Percentiles rank a stretch among this genome's conserved stretches.
Evolutionary conservation across 2,329 filamentous ascomycete species (phyloP).

Genomic region (Davidsoniella australis): DNA sequence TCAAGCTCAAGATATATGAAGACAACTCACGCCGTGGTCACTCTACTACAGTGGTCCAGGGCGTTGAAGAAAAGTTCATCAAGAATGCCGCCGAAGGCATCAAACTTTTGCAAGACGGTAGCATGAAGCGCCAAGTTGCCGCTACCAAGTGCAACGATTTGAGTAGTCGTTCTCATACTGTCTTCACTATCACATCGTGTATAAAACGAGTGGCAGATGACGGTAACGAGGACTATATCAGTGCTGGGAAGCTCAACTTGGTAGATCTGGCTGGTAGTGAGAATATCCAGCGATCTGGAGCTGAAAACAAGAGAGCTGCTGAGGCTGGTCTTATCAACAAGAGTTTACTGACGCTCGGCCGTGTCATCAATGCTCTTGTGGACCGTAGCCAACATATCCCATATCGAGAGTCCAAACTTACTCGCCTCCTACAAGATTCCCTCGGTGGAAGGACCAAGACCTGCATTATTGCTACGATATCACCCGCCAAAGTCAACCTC

Average conservation of each 20-base stretch:
- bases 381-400: constrained; percentile 84
- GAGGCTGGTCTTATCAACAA: constrained; percentile 98
- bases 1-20: constrained; percentile 90
- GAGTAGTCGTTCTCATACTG: constrained; percentile 89
- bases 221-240: constrained; percentile 78
- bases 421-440: constrained; percentile 85
- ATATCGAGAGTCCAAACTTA: constrained; percentile 85
- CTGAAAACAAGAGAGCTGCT: constrained; percentile 91
- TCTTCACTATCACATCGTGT: constrained; percentile 90
- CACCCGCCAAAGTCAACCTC: constrained; percentile 82
- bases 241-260: constrained; percentile 83
- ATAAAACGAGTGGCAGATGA: constrained; percentile 66
- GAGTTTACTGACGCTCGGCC: constrained; percentile 80
- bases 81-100: constrained; percentile 72
- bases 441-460: constrained; percentile 91
- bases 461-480: constrained; percentile 94
- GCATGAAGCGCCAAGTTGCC: constrained; percentile 89
- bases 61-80: constrained; percentile 94
- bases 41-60: constrained; percentile 74
- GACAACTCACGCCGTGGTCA: constrained; percentile 77
- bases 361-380: constrained; percentile 93
- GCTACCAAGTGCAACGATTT: constrained; percentile 99
- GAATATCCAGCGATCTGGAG: constrained; percentile 91
- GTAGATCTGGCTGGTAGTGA: constrained; percentile 95
- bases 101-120: constrained; percentile 73